These are phyloP conservation scores for Barnettozyma salicaria DNA, from an alignment of 805 yeast genomes.

Conservation along the genomic window DNA sequence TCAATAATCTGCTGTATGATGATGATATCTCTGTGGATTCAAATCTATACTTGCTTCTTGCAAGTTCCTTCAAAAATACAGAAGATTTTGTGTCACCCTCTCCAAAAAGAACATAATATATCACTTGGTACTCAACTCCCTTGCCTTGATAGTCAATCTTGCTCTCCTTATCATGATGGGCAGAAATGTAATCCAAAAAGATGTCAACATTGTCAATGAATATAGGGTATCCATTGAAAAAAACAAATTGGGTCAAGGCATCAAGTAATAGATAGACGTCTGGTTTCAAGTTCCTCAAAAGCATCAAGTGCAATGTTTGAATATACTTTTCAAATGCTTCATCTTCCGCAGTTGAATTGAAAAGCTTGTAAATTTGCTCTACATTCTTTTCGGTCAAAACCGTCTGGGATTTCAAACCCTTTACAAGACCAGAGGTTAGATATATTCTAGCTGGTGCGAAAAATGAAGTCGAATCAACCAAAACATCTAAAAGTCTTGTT, in stretches of 20 bases:
- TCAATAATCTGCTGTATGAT: constrained; percentile 24
- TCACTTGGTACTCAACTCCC: constrained; percentile 22
- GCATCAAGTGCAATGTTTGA: constrained; percentile 46
- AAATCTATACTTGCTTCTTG: constrained; percentile 15
- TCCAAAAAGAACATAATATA: constrained; percentile 24
- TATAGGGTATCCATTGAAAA: constrained; percentile 29
- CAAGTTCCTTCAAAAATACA: constrained; percentile 26
- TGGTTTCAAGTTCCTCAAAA: constrained; percentile 36
- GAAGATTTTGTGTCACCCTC: constrained; percentile 8
- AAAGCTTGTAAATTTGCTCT: constrained; percentile 29
- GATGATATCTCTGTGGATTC: constrained; percentile 5
- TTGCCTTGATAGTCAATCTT: background rate
- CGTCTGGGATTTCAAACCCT: constrained; percentile 38
- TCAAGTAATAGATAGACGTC: constrained; percentile 20
- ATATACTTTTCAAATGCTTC: constrained; percentile 43
- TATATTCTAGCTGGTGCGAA: constrained; percentile 71
- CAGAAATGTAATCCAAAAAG: constrained; percentile 33
- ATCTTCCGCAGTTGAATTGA: constrained; percentile 41
- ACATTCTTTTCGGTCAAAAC: constrained; percentile 27
- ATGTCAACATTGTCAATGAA: constrained; percentile 33
- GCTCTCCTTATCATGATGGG: constrained; percentile 13
- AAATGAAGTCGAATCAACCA: constrained; percentile 42
- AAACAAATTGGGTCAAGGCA: constrained; percentile 19
- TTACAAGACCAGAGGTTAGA: constrained; percentile 47
- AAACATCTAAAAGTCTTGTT: constrained; percentile 34